phyloP scores from a whole-genome alignment of 306 rosid genomes.

The Cyclanthera cordifolia region DNA sequence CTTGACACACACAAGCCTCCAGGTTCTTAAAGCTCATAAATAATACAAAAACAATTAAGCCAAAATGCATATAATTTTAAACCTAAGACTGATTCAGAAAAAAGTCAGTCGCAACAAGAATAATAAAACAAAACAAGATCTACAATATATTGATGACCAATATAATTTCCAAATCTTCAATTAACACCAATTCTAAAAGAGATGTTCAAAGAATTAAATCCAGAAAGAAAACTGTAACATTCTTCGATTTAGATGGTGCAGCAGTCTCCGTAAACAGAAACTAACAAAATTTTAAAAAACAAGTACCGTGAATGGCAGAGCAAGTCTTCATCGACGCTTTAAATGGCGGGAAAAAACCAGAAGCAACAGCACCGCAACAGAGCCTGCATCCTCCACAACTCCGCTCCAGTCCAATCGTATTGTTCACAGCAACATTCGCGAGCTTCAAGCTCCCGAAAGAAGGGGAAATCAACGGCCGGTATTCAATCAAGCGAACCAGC shows the following conservation, averaged over 20 bases:
- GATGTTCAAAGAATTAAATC: neutral
- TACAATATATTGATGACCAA: neutral
- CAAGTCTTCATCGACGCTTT: constrained; percentile 26
- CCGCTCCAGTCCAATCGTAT: constrained; percentile 27
- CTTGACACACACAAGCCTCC: neutral
- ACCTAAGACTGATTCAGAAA: neutral
- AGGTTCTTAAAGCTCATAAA: neutral
- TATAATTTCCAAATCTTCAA: neutral
- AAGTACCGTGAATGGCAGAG: constrained; percentile 40
- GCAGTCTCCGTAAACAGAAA: neutral
- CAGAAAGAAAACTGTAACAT: neutral
- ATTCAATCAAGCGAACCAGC: constrained; percentile 22
- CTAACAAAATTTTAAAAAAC: neutral
- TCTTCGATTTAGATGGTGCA: neutral
- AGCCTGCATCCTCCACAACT: constrained; percentile 21
- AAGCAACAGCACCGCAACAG: constrained; percentile 10
- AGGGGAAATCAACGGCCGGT: constrained; percentile 12
- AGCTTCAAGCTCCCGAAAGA: constrained; percentile 27
- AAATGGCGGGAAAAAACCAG: constrained; percentile 16
- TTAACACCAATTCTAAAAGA: neutral
- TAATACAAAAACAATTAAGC: neutral
- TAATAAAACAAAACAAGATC: neutral
- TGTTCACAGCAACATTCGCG: constrained; percentile 16
- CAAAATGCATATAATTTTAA: neutral
- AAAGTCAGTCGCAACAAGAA: neutral